A percentile compares a stretch with the other conserved stretches of the same genome.
Conservation (phyloP, 2,329 filamentous ascomycete genomes). For the Basipetospora chlamydospora region DNA sequence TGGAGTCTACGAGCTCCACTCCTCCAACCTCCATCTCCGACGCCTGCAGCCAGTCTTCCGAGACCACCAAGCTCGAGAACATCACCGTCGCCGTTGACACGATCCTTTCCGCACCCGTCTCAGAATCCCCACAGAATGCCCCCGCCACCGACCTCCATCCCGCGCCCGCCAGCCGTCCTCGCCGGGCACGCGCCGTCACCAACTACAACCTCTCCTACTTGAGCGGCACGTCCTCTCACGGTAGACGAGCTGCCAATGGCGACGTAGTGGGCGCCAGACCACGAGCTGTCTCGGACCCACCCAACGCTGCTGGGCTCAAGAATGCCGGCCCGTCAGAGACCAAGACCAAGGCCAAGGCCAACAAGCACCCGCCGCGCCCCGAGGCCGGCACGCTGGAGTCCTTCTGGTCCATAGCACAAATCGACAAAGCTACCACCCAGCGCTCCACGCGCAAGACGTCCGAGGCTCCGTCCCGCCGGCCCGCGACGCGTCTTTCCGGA, state of each 20-base stretch:
- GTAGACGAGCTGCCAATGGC: constrained; percentile 41
- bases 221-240: constrained; percentile 17
- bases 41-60: constrained; percentile 40
- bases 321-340: not conserved
- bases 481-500: constrained; percentile 1
- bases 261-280: constrained; percentile 43
- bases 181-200: constrained; percentile 29
- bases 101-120: constrained; percentile 8
- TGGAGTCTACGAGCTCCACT: constrained; percentile 5
- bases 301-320: constrained; percentile 11
- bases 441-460: constrained; percentile 7
- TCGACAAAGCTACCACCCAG: constrained; percentile 17
- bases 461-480: not conserved
- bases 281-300: constrained; percentile 34
- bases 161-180: constrained; percentile 29
- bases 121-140: constrained; percentile 8
- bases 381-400: constrained; percentile 10
- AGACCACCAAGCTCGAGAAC: constrained; percentile 21
- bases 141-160: constrained; percentile 6
- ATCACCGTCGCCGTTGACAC: constrained; percentile 8
- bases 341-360: constrained; percentile 9
- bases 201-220: constrained; percentile 51
- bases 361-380: not conserved
- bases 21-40: constrained; percentile 45
- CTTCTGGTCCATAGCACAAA: constrained; percentile 25